Conservation (phyloP, 2,329 filamentous ascomycete species). For the Chaetomium olivaceum region DNA sequence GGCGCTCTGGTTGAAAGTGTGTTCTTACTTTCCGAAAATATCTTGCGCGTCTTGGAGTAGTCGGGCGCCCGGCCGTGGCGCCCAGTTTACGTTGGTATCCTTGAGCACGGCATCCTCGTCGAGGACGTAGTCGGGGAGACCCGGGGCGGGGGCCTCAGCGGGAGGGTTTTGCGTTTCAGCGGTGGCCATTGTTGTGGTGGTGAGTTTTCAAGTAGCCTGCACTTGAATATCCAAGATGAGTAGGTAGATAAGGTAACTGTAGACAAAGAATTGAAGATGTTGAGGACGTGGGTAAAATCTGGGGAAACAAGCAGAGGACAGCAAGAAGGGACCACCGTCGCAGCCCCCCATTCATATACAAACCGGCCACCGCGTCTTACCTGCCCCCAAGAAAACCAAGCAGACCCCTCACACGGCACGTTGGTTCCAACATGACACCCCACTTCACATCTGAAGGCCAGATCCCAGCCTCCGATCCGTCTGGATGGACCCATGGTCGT, state of each 20-base stretch:
- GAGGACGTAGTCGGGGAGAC: slow-evolving; percentile 57
- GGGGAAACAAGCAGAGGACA: background rate
- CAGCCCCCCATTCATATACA: slow-evolving; percentile 8
- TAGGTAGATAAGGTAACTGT: background rate
- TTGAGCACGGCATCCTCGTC: slow-evolving; percentile 59
- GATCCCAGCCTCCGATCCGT: slow-evolving; percentile 12
- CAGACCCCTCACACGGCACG: slow-evolving; percentile 9
- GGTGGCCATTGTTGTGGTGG: slow-evolving; percentile 10
- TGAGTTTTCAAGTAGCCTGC: background rate
- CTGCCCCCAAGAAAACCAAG: background rate
- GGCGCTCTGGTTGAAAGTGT: too few species aligned
- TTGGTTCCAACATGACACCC: slow-evolving; percentile 4
- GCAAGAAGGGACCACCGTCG: background rate
- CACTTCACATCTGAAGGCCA: background rate
- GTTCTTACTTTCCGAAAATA: slow-evolving; percentile 58
- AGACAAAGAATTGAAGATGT: background rate
- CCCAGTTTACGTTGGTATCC: slow-evolving; percentile 57
- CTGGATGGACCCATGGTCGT: background rate
- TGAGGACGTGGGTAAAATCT: background rate
- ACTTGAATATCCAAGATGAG: background rate
- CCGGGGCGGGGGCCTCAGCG: slow-evolving; percentile 6
- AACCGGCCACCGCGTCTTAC: background rate
- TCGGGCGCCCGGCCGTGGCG: slow-evolving; percentile 62
- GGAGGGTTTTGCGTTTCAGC: slow-evolving; percentile 6
- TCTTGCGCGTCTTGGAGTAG: slow-evolving; percentile 62